Evolutionary conservation across 768 basidiomycete species (phyloP).

Genomic region (Kwoniella sp.): DNA sequence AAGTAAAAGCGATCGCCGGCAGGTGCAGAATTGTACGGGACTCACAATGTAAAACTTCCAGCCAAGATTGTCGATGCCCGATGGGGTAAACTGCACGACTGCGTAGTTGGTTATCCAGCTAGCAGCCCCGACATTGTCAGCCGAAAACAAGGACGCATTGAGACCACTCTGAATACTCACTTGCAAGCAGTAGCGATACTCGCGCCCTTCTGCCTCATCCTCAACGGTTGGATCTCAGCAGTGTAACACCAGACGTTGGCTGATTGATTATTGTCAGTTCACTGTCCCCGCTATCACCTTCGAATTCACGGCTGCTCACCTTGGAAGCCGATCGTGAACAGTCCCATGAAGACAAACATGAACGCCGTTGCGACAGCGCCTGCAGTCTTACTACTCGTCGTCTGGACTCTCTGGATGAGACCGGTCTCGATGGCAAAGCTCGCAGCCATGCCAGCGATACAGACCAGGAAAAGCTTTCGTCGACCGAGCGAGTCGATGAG

Average conservation of each 20-base stretch:
- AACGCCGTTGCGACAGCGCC: constrained; percentile 36
- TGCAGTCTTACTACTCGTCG: constrained; percentile 23
- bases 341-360: constrained; percentile 41
- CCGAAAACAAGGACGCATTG: not conserved
- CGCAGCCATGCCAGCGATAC: constrained; percentile 41
- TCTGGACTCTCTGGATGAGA: constrained; percentile 25
- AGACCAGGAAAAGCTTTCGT: constrained; percentile 36
- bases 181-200: constrained; percentile 30
- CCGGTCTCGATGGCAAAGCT: constrained; percentile 42
- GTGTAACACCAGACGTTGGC: constrained; percentile 41
- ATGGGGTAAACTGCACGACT: constrained; percentile 26
- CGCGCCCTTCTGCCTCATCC: constrained; percentile 30
- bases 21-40: not conserved
- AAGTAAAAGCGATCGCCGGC: not conserved
- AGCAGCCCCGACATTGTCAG: not conserved
- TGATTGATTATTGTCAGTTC: constrained; percentile 4
- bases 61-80: constrained; percentile 24
- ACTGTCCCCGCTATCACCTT: not conserved
- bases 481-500: constrained; percentile 50
- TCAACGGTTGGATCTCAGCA: constrained; percentile 37
- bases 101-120: constrained; percentile 20
- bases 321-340: constrained; percentile 38
- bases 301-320: not conserved
- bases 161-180: constrained; percentile 5
- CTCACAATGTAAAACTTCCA: constrained; percentile 32